phyloP scores from a whole-genome alignment of 2,329 filamentous ascomycete species.

The Ophiostoma quercus region DNA sequence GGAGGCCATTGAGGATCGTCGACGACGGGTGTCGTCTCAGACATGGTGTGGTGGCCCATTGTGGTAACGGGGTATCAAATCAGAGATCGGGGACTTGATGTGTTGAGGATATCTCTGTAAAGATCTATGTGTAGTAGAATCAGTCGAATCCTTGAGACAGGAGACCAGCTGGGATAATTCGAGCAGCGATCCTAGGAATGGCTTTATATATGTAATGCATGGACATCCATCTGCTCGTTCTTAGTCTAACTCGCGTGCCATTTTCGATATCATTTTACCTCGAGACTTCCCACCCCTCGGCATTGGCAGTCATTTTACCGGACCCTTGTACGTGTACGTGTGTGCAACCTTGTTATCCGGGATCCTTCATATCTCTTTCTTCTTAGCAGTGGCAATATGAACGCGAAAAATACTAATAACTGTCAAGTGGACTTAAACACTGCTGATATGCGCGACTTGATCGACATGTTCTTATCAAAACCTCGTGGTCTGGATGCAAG shows the following conservation, averaged over 20 bases:
- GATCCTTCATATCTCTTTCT: neutral
- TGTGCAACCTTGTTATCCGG: conserved; percentile 6
- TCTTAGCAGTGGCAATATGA: neutral
- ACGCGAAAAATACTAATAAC: neutral
- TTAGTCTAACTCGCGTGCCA: neutral
- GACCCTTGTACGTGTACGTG: neutral
- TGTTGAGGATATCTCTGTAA: neutral
- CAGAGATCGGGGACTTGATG: neutral
- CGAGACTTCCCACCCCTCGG: neutral
- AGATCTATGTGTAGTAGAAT: neutral
- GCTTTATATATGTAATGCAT: neutral
- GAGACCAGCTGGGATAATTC: neutral
- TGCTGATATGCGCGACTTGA: neutral
- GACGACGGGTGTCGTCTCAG: conserved; percentile 7
- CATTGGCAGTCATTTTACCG: neutral
- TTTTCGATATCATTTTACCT: neutral
- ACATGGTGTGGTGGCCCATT: neutral
- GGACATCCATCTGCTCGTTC: neutral
- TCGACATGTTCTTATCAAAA: neutral
- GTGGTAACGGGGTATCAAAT: neutral
- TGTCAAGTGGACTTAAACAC: neutral
- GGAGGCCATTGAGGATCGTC: conserved; percentile 22
- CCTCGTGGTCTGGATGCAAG: neutral
- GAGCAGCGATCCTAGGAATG: neutral
- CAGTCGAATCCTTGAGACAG: neutral